A percentile compares a stretch with the other conserved stretches of the same genome.
Evolutionary conservation across 192 early-diverging fungal genomes (phyloP).

Genomic region (Backusella tarrabulga): DNA sequence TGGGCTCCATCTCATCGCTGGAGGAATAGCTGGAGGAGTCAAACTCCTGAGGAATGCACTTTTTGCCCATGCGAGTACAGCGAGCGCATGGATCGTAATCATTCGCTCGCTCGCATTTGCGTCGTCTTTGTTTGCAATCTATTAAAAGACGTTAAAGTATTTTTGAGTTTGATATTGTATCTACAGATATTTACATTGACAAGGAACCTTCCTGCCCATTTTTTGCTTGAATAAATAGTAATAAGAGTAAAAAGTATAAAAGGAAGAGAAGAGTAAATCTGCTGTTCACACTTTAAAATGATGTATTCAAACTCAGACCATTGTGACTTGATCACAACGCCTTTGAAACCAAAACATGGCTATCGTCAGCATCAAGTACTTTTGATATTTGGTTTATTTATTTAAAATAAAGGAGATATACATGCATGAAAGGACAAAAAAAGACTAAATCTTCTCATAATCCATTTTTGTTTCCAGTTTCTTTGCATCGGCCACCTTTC

Average conservation of each 20-base stretch:
- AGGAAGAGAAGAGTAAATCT: no score
- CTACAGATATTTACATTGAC: conserved; percentile 1
- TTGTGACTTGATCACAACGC: no score
- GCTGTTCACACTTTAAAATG: no score
- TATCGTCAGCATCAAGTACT: no score
- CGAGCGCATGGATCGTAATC: neutral
- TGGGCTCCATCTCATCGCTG: neutral
- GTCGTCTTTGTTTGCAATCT: conserved; percentile 12
- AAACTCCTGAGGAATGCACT: neutral
- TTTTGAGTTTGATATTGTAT: neutral
- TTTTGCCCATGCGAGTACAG: neutral
- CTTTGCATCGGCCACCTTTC: conserved; percentile 97
- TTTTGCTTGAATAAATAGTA: neutral
- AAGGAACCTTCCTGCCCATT: conserved; percentile 4
- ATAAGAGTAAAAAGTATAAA: no score
- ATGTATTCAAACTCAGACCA: no score
- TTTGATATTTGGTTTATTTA: no score
- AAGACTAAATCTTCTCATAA: conserved; percentile 79
- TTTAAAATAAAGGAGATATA: neutral
- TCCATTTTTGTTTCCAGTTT: conserved; percentile 91
- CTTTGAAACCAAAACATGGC: no score
- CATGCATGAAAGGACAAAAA: neutral
- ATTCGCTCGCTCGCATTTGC: conserved; percentile 3
- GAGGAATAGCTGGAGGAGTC: neutral
- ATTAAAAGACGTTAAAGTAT: neutral